Percentiles rank a stretch among this genome's conserved stretches.
These are phyloP conservation scores for Atkinsonella hypoxylon DNA, from an alignment of 2,329 filamentous ascomycete species.

Conservation along the genomic window DNA sequence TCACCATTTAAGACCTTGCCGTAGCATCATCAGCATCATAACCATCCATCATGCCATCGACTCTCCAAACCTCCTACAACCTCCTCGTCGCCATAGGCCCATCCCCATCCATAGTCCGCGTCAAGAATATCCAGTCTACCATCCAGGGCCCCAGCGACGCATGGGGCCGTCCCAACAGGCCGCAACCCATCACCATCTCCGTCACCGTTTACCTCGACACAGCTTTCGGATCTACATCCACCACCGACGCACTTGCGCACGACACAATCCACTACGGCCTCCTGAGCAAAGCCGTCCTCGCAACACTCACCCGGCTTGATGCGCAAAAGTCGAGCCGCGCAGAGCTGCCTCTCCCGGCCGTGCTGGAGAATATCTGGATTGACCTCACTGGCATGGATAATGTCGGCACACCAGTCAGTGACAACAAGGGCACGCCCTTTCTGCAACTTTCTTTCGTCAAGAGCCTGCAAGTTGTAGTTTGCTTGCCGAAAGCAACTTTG, in stretches of 20 bases:
- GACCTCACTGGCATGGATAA: conserved; percentile 17
- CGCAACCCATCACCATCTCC: conserved; percentile 52
- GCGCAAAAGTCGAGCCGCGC: not conserved
- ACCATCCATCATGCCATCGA: not conserved
- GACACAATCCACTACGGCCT: conserved; percentile 68
- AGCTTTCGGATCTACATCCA: conserved; percentile 45
- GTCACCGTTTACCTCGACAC: conserved; percentile 43
- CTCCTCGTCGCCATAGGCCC: conserved; percentile 11
- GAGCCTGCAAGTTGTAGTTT: conserved; percentile 39
- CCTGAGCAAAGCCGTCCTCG: conserved; percentile 53
- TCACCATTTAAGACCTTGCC: not conserved
- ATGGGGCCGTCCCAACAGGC: conserved; percentile 48
- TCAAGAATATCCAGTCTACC: conserved; percentile 48
- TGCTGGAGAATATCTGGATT: conserved; percentile 22
- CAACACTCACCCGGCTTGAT: conserved; percentile 26
- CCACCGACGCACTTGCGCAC: conserved; percentile 46
- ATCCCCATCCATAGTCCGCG: conserved; percentile 37
- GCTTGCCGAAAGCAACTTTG: conserved; percentile 57
- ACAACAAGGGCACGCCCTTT: conserved; percentile 13
- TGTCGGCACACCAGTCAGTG: conserved; percentile 6
- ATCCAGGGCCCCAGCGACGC: conserved; percentile 51
- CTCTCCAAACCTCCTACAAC: conserved; percentile 1
- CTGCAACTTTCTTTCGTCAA: conserved; percentile 24
- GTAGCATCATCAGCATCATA: not conserved
- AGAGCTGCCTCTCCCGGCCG: conserved; percentile 13